Evolutionary conservation across 176 grass and related monocot species (phyloP), one percentile per base, ranked within the genome.

Genomic region (Zoysia pacifica): DNA sequence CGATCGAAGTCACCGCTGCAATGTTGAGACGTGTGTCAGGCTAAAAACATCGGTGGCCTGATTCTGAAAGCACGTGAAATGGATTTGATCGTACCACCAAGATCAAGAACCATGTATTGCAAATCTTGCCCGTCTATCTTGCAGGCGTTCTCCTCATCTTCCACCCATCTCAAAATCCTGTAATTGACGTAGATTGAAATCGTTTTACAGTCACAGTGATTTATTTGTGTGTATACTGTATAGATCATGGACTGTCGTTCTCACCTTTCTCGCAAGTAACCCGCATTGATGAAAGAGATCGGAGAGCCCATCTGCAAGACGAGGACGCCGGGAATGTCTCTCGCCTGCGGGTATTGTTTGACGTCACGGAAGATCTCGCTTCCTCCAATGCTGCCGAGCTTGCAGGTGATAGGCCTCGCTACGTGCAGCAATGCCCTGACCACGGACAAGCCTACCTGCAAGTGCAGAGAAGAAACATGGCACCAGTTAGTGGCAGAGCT

Each of bases 151-250:
- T 87, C 80, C 88, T 91, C 90, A 3, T 93, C 88, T 73, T 93
- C 92, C 48, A 95, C 84, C 96, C 96, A 99, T 99, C 96, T 93
- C 74, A 81, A 62, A 39, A 99, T 93, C 78, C 96, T 99, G 52
- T 2, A 38, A 46, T 10, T 11, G 48, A 76, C 1, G 14, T 50
- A 11, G 48, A 46, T 75, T 80, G 66, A 3, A 61, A 73, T 59
- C 16, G 2, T 59, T 7, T 2, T 56, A 7, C 52, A 7, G 7
- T 16, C 18, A 58, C 18, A 58, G 9, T 19, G 55, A 52, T 52
- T 52, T 13, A 2, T 20, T 19, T 58, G 52, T 18, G 5, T 9
- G 16, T 58, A 58, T 58, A 28, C 16, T 15, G 6, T 18, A 28
- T 1, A 41, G 43, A 13, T 61, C 35, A 48, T 59, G 18, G 13